A percentile compares a stretch with the other conserved stretches of the same genome.
Conservation (phyloP, 768 basidiomycete genomes). For the Psilocybe tampanensis region DNA sequence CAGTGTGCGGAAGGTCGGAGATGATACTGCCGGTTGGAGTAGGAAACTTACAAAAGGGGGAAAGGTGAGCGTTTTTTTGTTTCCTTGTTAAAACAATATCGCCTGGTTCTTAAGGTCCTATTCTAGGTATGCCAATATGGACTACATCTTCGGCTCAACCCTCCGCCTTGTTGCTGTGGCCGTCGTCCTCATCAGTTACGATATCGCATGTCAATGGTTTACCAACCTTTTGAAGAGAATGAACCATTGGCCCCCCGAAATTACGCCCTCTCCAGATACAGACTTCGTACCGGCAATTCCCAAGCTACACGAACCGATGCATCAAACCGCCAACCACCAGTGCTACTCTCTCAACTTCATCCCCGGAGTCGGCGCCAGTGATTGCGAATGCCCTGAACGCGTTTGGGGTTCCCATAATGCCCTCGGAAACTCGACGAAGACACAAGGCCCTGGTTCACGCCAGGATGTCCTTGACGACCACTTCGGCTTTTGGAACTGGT, state of each 20-base stretch:
- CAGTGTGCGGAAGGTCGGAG: background rate
- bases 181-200: constrained; percentile 25
- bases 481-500: constrained; percentile 31
- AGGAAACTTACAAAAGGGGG: constrained; percentile 23
- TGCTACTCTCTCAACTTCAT: constrained; percentile 30
- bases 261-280: background rate
- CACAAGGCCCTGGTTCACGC: constrained; percentile 32
- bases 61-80: constrained; percentile 22
- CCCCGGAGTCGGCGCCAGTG: constrained; percentile 26
- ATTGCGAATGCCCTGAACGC: constrained; percentile 35
- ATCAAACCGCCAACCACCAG: constrained; percentile 25
- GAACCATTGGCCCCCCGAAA: constrained; percentile 1
- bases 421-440: constrained; percentile 29
- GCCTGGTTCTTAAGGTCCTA: background rate
- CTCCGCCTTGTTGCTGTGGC: background rate
- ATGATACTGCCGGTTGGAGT: background rate
- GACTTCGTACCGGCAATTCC: constrained; percentile 24
- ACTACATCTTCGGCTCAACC: constrained; percentile 5
- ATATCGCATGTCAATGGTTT: constrained; percentile 12
- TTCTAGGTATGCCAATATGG: constrained; percentile 15
- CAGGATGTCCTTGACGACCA: constrained; percentile 37
- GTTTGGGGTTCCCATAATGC: constrained; percentile 33
- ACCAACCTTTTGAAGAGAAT: constrained; percentile 19
- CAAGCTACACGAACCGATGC: constrained; percentile 34
- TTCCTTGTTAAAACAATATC: background rate